Conservation (phyloP, 805 yeast genomes). For the Candida ascalaphidarum region DNA sequence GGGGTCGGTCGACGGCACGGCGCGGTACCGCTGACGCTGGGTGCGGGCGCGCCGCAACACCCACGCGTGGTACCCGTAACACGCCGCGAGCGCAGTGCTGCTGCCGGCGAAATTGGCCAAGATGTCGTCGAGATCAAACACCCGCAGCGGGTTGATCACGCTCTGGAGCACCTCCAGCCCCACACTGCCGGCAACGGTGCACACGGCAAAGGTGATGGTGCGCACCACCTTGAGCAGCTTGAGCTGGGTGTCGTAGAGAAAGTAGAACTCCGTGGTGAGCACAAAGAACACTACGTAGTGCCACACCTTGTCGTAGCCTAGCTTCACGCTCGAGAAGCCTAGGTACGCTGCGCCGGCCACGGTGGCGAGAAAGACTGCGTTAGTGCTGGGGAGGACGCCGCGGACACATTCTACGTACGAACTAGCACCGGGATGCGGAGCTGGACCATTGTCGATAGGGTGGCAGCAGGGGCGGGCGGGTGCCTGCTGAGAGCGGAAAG, state of each 20-base stretch:
- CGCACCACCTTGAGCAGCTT: constrained; percentile 15
- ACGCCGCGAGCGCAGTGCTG: constrained; percentile 13
- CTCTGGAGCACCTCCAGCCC: constrained; percentile 46
- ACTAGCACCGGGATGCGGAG: no score
- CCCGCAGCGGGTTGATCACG: constrained; percentile 34
- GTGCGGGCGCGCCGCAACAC: no score
- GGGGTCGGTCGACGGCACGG: no score
- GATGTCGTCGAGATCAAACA: constrained; percentile 44
- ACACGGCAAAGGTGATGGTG: constrained; percentile 24
- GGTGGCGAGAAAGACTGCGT: constrained; percentile 18
- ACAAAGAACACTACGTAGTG: constrained; percentile 41
- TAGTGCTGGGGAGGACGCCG: background rate
- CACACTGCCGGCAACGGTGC: constrained; percentile 40
- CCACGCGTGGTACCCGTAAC: constrained; percentile 5
- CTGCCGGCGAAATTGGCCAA: constrained; percentile 23
- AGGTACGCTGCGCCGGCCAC: constrained; percentile 30
- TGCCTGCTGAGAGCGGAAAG: no score
- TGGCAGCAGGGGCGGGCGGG: no score
- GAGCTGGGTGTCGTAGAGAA: constrained; percentile 28
- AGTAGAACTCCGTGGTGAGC: constrained; percentile 41
- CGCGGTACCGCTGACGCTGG: no score
- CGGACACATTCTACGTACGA: no score
- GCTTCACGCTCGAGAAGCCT: constrained; percentile 41
- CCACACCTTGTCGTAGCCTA: constrained; percentile 42
- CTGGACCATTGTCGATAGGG: no score